phyloP scores from a whole-genome alignment of 1,284 basidiomycete species.

The Austroboletus novae-zelandiae region DNA sequence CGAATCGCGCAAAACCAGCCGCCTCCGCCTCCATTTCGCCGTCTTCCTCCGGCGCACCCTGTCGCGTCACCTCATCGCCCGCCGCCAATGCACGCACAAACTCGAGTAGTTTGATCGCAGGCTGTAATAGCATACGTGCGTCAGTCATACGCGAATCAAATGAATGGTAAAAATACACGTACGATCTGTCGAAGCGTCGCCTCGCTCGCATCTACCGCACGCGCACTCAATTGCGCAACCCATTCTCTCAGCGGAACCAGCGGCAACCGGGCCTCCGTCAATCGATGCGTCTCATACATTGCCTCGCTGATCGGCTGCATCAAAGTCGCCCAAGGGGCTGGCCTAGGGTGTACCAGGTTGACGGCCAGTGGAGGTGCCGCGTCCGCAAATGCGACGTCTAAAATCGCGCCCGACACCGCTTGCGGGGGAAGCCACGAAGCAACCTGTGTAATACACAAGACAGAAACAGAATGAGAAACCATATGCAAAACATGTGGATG shows the following conservation, averaged over 20 bases:
- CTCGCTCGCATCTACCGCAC: background rate
- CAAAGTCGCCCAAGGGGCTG: conserved; percentile 20
- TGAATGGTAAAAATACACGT: background rate
- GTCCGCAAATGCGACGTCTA: conserved; percentile 24
- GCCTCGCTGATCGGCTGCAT: conserved; percentile 20
- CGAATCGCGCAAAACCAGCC: background rate
- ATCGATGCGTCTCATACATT: conserved; percentile 2
- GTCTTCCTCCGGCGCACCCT: background rate
- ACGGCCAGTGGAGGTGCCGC: conserved; percentile 13
- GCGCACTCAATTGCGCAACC: background rate
- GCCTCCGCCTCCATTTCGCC: background rate
- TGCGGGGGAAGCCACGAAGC: conserved; percentile 31
- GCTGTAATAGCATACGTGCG: background rate
- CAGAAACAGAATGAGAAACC: too few species aligned
- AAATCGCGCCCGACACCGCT: conserved; percentile 23
- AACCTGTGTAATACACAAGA: conserved; percentile 10
- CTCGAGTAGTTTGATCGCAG: background rate
- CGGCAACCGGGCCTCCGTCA: conserved; percentile 12
- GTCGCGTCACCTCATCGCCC: background rate
- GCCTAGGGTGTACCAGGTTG: conserved; percentile 31
- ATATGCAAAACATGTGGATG: too few species aligned
- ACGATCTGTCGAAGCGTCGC: background rate
- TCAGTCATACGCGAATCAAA: background rate
- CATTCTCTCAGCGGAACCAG: conserved; percentile 19
- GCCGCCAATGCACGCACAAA: background rate